A percentile compares a stretch with the other conserved stretches of the same genome.
Conservation (phyloP, 805 yeast genomes). For the Suhomyces faveliae region DNA sequence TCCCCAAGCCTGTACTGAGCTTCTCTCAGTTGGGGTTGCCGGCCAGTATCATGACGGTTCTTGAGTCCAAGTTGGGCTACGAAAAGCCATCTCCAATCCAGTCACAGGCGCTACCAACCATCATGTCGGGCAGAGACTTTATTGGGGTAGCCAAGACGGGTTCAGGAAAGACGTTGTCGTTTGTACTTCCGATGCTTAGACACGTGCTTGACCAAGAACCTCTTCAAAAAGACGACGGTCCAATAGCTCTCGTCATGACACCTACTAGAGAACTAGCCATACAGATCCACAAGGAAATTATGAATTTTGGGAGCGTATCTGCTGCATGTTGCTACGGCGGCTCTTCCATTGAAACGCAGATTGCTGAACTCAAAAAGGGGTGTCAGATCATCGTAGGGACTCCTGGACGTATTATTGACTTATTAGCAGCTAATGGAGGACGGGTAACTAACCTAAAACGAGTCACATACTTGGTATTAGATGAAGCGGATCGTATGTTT, state of each 20-base stretch:
- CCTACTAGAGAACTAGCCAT: constrained; percentile 92
- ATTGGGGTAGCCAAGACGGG: constrained; percentile 97
- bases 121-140: constrained; percentile 86
- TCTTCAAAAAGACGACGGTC: constrained; percentile 52
- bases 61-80: constrained; percentile 52
- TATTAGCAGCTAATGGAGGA: constrained; percentile 80
- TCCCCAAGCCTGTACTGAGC: constrained; percentile 63
- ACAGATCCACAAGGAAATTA: constrained; percentile 72
- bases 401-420: constrained; percentile 91
- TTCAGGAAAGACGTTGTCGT: constrained; percentile 91
- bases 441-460: constrained; percentile 64
- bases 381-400: constrained; percentile 86
- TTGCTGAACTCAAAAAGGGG: constrained; percentile 73
- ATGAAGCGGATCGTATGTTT: constrained; percentile 96
- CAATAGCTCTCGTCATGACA: constrained; percentile 74
- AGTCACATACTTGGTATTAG: constrained; percentile 81
- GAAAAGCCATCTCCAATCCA: constrained; percentile 82
- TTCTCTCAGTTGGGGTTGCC: constrained; percentile 88
- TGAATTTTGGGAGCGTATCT: constrained; percentile 52
- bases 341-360: constrained; percentile 75
- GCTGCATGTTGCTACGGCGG: constrained; percentile 92
- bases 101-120: constrained; percentile 84
- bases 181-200: constrained; percentile 76
- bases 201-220: constrained; percentile 77
- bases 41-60: constrained; percentile 48